These are phyloP conservation scores for Ophiocordyceps robertsii DNA, from an alignment of 2,329 filamentous ascomycete genomes.

Conservation along the genomic window DNA sequence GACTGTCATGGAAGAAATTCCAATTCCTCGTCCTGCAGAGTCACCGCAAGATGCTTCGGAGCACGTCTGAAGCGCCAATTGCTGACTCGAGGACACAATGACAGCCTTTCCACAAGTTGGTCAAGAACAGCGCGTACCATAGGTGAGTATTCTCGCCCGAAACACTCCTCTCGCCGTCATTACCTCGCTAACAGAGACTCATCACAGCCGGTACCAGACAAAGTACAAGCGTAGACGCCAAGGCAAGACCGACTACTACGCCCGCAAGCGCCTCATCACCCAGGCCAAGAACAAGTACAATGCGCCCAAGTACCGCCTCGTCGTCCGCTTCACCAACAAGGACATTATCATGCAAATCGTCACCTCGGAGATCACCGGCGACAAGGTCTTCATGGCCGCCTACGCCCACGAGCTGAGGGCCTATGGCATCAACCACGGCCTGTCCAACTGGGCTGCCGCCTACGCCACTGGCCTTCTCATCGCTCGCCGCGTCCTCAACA, in stretches of 20 bases:
- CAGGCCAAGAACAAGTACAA: constrained; percentile 99
- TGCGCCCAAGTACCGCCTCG: constrained; percentile 98
- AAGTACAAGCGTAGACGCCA: constrained; percentile 97
- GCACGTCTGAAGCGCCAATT: constrained; percentile 94
- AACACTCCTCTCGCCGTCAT: not conserved
- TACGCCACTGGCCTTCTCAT: constrained; percentile 95
- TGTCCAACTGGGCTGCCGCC: constrained; percentile 98
- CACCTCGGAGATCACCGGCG: constrained; percentile 87
- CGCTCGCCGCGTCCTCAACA: constrained; percentile 91
- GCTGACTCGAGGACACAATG: constrained; percentile 94
- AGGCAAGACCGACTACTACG: constrained; percentile 99
- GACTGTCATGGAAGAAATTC: constrained; percentile 29
- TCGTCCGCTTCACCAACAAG: constrained; percentile 98
- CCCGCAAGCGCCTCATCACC: constrained; percentile 97
- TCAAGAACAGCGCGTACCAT: constrained; percentile 98
- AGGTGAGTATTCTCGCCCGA: constrained; percentile 48
- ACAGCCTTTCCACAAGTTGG: constrained; percentile 57
- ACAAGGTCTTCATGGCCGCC: constrained; percentile 89
- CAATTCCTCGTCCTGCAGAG: constrained; percentile 39
- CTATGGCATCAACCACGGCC: constrained; percentile 95
- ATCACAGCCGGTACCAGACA: constrained; percentile 84
- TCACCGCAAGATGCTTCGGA: constrained; percentile 99
- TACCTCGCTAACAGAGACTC: constrained; percentile 10
- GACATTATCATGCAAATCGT: constrained; percentile 99
- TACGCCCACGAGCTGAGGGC: constrained; percentile 96